Evolutionary conservation across 2,329 filamentous ascomycete genomes (phyloP), one percentile per base, ranked within the genome.

Genomic region (Lasiodiplodia hormozganensis): DNA sequence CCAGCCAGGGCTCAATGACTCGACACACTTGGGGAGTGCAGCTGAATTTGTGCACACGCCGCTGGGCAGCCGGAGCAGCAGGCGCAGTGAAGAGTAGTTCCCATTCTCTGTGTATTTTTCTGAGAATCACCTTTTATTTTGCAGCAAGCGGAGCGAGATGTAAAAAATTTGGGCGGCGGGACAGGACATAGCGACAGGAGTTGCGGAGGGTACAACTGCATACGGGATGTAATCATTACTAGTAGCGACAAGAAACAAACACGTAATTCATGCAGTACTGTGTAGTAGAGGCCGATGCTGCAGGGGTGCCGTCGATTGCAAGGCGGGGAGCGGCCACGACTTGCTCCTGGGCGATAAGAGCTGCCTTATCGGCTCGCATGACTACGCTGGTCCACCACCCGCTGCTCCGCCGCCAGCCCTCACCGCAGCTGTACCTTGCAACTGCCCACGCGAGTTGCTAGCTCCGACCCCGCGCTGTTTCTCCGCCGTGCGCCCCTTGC

Each of bases 31-130:
- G 1, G 78, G 79, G 62, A 74, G 77, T 3, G 73, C 74, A 12
- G 78, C 77, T 8, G 78, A 80, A 69, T 74, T 80, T 71, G 74
- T 80, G 3, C 76, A 79, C 10, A 49, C 56, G 23, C 47, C 65
- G 66, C 28, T 34, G 28, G 62, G 68, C 1, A 66, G 68, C 25
- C 51, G 52, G 21, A 57, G 64, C 52, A 68, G 34, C 23, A 14
- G 49, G 49, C 66, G 57, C n/a, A 62, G 66, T 18, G 64, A 57
- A 23, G 43, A 52, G 25, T 36, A 47, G 7, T 58, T 67, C 34
- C 23, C 36, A 40, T 67, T 67, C 64, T 49, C 64, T 58, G 64
- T 67, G 38, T 54, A 54, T 65, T 38, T 56, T 53, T 47, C 23
- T 38, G n/a, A 65, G 62, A 25, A 62, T 62, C 58, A 60, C 58